Evolutionary conservation across 2,329 filamentous ascomycete genomes (phyloP).

Genomic region (Chaetomium globosum): DNA sequence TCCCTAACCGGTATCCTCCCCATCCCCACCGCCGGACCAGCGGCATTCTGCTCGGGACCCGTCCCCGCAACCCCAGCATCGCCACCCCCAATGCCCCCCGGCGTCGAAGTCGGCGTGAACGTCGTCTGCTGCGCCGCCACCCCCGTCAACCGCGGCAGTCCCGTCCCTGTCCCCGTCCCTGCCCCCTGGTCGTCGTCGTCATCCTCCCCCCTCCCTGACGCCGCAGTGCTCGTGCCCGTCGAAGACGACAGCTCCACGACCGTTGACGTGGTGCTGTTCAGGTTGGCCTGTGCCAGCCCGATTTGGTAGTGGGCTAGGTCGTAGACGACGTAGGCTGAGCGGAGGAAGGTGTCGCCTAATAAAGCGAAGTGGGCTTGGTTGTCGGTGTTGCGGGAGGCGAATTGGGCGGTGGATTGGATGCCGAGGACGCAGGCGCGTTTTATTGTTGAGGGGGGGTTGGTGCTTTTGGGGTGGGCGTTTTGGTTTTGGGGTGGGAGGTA

Average conservation of each 20-base stretch:
- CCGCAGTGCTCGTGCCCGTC: not conserved
- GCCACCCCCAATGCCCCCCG: not conserved
- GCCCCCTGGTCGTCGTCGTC: not conserved
- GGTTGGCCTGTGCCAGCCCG: conserved; percentile 56
- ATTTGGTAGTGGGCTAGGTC: conserved; percentile 56
- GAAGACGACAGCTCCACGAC: conserved; percentile 51
- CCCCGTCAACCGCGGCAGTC: conserved; percentile 50
- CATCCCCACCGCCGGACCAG: not conserved
- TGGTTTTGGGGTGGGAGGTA: conserved; percentile 33
- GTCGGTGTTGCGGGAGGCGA: not conserved
- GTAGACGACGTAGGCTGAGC: conserved; percentile 58
- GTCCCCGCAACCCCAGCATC: not conserved
- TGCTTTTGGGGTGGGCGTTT: conserved; percentile 42
- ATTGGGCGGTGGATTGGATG: conserved; percentile 48
- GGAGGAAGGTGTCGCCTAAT: conserved; percentile 53
- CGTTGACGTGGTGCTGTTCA: conserved; percentile 49
- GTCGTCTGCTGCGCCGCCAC: conserved; percentile 45
- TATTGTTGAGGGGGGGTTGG: no score
- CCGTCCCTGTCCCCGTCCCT: conserved; percentile 37
- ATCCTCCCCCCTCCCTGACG: no score
- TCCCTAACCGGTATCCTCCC: not conserved
- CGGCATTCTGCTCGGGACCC: conserved; percentile 18
- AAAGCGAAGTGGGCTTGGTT: conserved; percentile 38
- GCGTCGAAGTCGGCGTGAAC: conserved; percentile 25
- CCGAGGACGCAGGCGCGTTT: conserved; percentile 56